Base-by-base conservation (phyloP, 164 flowering plant genomes). In the Nymphaea colorata region DNA sequence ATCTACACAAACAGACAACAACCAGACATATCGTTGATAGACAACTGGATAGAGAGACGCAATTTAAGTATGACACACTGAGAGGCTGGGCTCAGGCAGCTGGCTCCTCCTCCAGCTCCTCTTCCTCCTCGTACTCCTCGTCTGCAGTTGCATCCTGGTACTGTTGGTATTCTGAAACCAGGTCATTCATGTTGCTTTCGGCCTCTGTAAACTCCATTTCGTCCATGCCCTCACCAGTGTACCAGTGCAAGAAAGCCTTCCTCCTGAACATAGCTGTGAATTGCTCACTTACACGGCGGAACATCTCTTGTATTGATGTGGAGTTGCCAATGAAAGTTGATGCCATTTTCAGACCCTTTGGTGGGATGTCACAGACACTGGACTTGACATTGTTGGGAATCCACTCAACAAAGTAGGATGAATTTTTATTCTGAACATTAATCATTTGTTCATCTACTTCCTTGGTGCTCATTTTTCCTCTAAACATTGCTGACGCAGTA, bases 151-250 rank as follows among this genome's bases (percentile, higher is more conserved):
- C 63, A 15, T 61, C 63, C 63, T 61, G 63, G 15, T 61, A 61
- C 63, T 61, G 63, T 16, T 61, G 63, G 41, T 61, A 61, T 25
- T 61, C 63, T 6, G 63, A 61, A 16, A 61, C 63, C 63, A 61
- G 15, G 42, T 61, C 64, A 61, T 61, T 61, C 64, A 61, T 61
- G n/a, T 61, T 61, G 17, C 64, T 61, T 17, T 61, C 64, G n/a
- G 64, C 64, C 42, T 61, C 64, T 17, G 64, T 61, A 17, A 61
- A 61, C 64, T 61, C 64, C 64, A 61, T 61, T 18, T 61, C 63
- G 15, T 61, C 63, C 63, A 61, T 61, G 63, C 63, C 63, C 63
- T 61, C 63, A 61, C 63, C 63, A 4, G 63, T 61, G 41, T 61
- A 61, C 63, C 63, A 61, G n/a, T 61, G 63, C 14, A 61, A 15